Conservation (phyloP, 257 asterid genomes). For the Petunia secreta region DNA sequence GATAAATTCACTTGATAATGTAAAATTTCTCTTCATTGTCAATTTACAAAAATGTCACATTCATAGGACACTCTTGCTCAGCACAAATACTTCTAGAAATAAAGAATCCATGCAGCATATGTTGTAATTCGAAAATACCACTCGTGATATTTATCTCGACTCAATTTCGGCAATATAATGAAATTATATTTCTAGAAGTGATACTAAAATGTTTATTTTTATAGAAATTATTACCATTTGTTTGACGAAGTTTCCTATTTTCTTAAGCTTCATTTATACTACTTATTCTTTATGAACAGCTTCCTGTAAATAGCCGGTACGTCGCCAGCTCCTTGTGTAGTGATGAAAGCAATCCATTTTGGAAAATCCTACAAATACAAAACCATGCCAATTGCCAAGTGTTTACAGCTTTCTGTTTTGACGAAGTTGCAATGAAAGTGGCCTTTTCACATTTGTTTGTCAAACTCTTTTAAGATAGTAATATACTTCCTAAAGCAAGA, state of each 20-base stretch:
- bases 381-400: not conserved
- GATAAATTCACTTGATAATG: too few species aligned
- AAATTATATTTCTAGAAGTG: too few species aligned
- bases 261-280: too few species aligned
- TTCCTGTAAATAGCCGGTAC: not conserved
- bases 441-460: conserved; percentile 12
- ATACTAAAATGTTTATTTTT: too few species aligned
- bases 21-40: too few species aligned
- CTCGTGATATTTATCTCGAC: too few species aligned
- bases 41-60: not conserved
- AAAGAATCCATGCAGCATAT: not conserved
- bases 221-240: too few species aligned
- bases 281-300: too few species aligned
- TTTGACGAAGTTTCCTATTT: too few species aligned
- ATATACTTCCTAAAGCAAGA: too few species aligned
- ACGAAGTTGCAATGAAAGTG: not conserved
- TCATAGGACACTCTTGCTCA: not conserved
- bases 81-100: not conserved
- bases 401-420: not conserved
- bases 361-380: not conserved
- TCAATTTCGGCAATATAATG: too few species aligned
- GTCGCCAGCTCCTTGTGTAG: not conserved
- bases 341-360: conserved; percentile 1
- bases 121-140: not conserved
- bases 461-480: not conserved